Base-by-base conservation (phyloP, 2,329 filamentous ascomycete genomes). In the Sporothrix protearum region DNA sequence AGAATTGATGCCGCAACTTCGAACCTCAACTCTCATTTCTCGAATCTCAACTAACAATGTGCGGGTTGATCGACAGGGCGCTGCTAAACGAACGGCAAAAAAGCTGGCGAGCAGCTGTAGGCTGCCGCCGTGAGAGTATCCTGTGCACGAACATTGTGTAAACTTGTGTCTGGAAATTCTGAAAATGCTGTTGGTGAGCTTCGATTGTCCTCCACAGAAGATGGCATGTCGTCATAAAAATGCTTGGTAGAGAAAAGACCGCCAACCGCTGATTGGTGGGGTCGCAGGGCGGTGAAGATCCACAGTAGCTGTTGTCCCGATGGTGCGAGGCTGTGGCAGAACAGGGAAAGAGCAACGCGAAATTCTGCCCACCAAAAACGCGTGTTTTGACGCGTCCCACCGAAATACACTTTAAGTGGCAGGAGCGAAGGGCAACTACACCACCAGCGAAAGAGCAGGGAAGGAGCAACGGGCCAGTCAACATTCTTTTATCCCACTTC, bases 1-100 rank as follows among this genome's bases (percentile, higher is more conserved):
- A 7, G 19, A n/a, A 2, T 6, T 63, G 30, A 1, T 16, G 25
- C 16, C 30, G 47, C 10, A 33, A 14, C 2, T 3, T 47, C 30
- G 7, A 33, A 39, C 10, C 12, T 22, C n/a, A 12, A 30, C 51
- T 45, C n/a, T n/a, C n/a, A n/a, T n/a, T n/a, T n/a, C n/a, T n/a
- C n/a, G n/a, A n/a, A n/a, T n/a, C n/a, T n/a, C 57, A 39, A 16
- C 36, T 25, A 76, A 88, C 87, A 77, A 89, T 88, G 72, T 84
- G 79, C 6, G 83, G 80, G 72, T 89, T 89, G 53, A 80, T 83
- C 8, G 82, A 77, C 25, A 89, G 76, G 7, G 83, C 86, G 47
- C 84, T 84, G 45, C 84, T 83, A 3, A 87, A 73, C 19, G 76
- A 71, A 42, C 86, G 77, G 2, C 51, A 22, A 0, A 64, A 49